phyloP scores from a whole-genome alignment of 768 basidiomycete species.

The Boletus pseudo-olivaceus region DNA sequence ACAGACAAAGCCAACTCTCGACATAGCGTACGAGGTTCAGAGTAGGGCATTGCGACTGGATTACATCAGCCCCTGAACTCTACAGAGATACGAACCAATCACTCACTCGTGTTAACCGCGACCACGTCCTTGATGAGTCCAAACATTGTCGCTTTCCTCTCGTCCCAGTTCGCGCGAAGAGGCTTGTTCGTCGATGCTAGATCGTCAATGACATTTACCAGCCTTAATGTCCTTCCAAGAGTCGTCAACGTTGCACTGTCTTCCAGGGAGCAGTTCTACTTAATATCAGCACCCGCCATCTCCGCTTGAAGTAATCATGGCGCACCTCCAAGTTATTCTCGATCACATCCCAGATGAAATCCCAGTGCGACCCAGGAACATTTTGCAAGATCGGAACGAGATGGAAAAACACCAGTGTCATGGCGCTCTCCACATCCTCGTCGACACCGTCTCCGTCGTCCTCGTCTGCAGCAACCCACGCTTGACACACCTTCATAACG shows the following conservation, averaged over 20 bases:
- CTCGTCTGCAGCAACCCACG: conserved; percentile 68
- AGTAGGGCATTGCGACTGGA: conserved; percentile 28
- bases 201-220: conserved; percentile 69
- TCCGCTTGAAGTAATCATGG: not conserved
- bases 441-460: conserved; percentile 58
- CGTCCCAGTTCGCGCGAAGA: conserved; percentile 66
- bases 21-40: conserved; percentile 62
- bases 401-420: conserved; percentile 69
- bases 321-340: conserved; percentile 86
- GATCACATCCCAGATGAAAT: conserved; percentile 83
- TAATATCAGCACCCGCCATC: not conserved
- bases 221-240: conserved; percentile 64
- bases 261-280: conserved; percentile 56
- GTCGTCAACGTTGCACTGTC: conserved; percentile 58
- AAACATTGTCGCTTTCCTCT: conserved; percentile 49
- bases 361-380: conserved; percentile 87
- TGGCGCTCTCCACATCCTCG: conserved; percentile 74
- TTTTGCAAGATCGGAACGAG: conserved; percentile 87
- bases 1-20: conserved; percentile 66
- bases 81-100: not conserved
- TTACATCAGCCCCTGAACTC: not conserved
- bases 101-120: conserved; percentile 50
- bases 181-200: conserved; percentile 68
- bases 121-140: conserved; percentile 61
- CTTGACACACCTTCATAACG: conserved; percentile 76